Conservation (phyloP, 306 rosid genomes). For the Oxytropis ochrocephala region DNA sequence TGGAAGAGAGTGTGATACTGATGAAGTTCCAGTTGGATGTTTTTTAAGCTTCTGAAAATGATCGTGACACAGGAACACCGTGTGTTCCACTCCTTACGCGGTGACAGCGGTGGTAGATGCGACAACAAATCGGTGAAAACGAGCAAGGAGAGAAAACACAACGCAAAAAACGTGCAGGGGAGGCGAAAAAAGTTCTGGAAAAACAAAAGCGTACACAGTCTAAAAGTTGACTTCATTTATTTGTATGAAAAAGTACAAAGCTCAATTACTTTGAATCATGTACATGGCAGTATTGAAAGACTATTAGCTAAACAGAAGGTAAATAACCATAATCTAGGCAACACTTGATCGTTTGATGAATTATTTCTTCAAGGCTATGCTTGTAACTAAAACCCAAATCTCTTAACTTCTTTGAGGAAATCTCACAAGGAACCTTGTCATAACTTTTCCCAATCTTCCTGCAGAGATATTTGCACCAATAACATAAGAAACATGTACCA, state of each 20-base stretch:
- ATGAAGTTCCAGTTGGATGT: too few species aligned
- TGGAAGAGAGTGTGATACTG: too few species aligned
- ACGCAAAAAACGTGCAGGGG: too few species aligned
- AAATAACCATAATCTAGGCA: conserved; percentile 44
- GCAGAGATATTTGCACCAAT: background rate
- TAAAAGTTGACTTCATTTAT: conserved; percentile 3
- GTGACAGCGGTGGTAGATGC: too few species aligned
- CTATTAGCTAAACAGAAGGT: conserved; percentile 23
- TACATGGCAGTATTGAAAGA: background rate
- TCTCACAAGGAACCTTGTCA: conserved; percentile 32
- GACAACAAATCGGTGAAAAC: too few species aligned
- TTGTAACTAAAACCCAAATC: conserved; percentile 66
- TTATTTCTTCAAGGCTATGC: conserved; percentile 55
- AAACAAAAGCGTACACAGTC: background rate
- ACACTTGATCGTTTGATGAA: conserved; percentile 38
- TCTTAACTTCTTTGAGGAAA: conserved; percentile 60
- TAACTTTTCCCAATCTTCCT: conserved; percentile 34
- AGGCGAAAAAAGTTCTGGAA: too few species aligned
- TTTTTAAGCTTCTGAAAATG: too few species aligned
- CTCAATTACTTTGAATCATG: background rate
- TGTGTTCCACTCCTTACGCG: too few species aligned
- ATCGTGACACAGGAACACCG: too few species aligned
- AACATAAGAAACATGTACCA: background rate
- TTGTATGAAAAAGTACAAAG: background rate
- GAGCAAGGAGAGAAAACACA: too few species aligned